A percentile compares a stretch with the other conserved stretches of the same genome.
These are phyloP conservation scores for Podospora anserina DNA, from an alignment of 495 filamentous ascomycete genomes.

Conservation along the genomic window DNA sequence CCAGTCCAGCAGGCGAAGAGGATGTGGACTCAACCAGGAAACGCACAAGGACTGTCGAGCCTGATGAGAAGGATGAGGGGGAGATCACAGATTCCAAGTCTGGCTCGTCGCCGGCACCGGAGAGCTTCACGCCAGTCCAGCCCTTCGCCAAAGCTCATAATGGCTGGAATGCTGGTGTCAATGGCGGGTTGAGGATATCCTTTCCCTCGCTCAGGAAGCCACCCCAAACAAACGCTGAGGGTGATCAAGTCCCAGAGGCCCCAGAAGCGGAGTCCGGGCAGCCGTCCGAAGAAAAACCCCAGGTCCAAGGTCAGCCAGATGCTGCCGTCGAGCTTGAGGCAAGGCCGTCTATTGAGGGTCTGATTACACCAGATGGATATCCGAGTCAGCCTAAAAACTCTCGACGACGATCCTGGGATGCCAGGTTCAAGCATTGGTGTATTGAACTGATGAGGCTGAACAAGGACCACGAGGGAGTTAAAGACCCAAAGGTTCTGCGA, in stretches of 20 bases:
- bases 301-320: background rate
- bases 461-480: slow-evolving; percentile 11
- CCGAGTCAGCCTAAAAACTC: background rate
- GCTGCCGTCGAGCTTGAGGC: too few relatives aligned
- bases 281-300: background rate
- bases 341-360: background rate
- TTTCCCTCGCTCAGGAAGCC: slow-evolving; percentile 22
- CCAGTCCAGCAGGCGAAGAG: background rate
- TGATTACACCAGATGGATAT: slow-evolving; percentile 13
- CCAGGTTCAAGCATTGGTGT: slow-evolving; percentile 21
- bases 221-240: background rate
- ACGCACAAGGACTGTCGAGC: background rate
- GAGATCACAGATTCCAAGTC: slow-evolving; percentile 32
- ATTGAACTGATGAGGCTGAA: slow-evolving; percentile 22
- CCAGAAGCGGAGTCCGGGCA: background rate
- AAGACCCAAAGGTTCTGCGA: slow-evolving; percentile 16
- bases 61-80: slow-evolving; percentile 3
- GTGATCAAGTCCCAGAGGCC: background rate
- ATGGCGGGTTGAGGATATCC: slow-evolving; percentile 29
- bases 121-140: background rate
- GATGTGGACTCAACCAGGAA: background rate
- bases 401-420: slow-evolving; percentile 17
- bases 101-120: slow-evolving; percentile 8
- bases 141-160: slow-evolving; percentile 10
- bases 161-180: slow-evolving; percentile 43